Conservation (phyloP, 805 yeast genomes). For the Candida hungchunana region DNA sequence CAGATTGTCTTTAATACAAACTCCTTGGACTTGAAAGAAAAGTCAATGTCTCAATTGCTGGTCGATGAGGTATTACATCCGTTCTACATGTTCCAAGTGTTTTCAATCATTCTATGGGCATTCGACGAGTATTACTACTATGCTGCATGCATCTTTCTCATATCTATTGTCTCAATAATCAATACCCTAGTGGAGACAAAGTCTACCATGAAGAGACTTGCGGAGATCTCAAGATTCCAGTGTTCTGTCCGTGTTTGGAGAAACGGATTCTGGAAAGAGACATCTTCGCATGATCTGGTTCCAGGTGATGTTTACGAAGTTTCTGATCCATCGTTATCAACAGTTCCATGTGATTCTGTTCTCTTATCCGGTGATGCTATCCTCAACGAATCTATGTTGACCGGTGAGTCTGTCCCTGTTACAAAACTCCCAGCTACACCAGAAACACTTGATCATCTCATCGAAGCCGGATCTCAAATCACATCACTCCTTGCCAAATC, state of each 20-base stretch:
- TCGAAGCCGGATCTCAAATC: conserved; percentile 49
- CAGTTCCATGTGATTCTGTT: conserved; percentile 87
- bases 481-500: conserved; percentile 68
- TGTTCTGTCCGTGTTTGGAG: conserved; percentile 87
- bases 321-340: conserved; percentile 70
- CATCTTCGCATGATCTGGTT: conserved; percentile 72
- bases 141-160: conserved; percentile 86
- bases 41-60: conserved; percentile 57
- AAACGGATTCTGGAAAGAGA: conserved; percentile 87
- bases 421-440: conserved; percentile 67
- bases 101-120: conserved; percentile 87
- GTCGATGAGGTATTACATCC: conserved; percentile 92
- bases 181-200: conserved; percentile 87
- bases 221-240: conserved; percentile 67
- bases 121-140: conserved; percentile 91
- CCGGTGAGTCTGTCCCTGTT: conserved; percentile 98
- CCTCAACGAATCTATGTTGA: conserved; percentile 95
- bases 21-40: conserved; percentile 70
- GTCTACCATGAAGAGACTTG: conserved; percentile 63
- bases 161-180: conserved; percentile 73
- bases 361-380: conserved; percentile 89
- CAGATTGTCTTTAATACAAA: conserved; percentile 72
- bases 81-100: conserved; percentile 90
- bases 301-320: conserved; percentile 96
- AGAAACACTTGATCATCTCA: conserved; percentile 54